These are phyloP conservation scores for Phaeomoniella chlamydospora DNA, from an alignment of 2,329 filamentous ascomycete species.

Conservation along the genomic window DNA sequence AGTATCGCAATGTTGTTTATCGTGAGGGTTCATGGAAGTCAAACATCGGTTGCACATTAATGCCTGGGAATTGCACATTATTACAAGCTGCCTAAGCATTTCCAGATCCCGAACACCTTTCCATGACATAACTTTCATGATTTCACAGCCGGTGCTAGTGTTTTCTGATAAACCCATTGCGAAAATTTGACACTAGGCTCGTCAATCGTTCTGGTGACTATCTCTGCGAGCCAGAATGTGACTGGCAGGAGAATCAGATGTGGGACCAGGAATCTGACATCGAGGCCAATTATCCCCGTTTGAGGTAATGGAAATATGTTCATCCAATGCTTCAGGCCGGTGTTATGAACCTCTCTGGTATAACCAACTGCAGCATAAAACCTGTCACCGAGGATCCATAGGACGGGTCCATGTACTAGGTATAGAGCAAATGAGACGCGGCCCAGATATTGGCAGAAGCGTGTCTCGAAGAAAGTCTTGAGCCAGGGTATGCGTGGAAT, in stretches of 20 bases:
- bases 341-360: slow-evolving; percentile 30
- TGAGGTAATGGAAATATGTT: slow-evolving; percentile 40
- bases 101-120: too few relatives aligned
- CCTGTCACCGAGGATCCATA: slow-evolving; percentile 48
- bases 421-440: slow-evolving; percentile 50
- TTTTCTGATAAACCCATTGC: slow-evolving; percentile 40
- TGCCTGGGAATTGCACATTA: too few relatives aligned
- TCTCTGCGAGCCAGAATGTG: slow-evolving; percentile 43
- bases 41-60: too few relatives aligned
- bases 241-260: slow-evolving; percentile 46
- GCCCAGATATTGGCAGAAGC: slow-evolving; percentile 47
- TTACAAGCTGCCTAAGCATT: too few relatives aligned
- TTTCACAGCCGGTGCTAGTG: slow-evolving; percentile 16
- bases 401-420: slow-evolving; percentile 47
- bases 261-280: slow-evolving; percentile 43
- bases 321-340: slow-evolving; percentile 42
- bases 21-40: too few relatives aligned
- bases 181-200: slow-evolving; percentile 45
- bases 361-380: slow-evolving; percentile 49
- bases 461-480: slow-evolving; percentile 40
- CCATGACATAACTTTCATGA: too few relatives aligned
- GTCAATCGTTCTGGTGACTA: slow-evolving; percentile 42
- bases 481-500: slow-evolving; percentile 44
- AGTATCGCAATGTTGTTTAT: too few relatives aligned
- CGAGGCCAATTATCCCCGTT: slow-evolving; percentile 44